phyloP scores from a whole-genome alignment of 116 monocot genomes.

The Posidonia oceanica region DNA sequence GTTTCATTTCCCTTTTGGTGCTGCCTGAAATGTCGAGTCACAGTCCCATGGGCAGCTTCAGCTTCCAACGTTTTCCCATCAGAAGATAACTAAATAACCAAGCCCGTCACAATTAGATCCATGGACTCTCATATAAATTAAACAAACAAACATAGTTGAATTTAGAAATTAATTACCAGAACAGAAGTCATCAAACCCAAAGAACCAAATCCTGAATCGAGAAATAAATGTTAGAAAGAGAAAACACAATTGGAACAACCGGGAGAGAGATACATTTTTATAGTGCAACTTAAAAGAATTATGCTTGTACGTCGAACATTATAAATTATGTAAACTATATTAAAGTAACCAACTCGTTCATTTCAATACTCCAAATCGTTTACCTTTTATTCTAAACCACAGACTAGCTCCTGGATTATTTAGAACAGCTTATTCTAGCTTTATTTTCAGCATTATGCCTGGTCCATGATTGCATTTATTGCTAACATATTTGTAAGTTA shows the following conservation, averaged over 20 bases:
- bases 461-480: too few relatives aligned
- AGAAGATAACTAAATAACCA: constrained; percentile 46
- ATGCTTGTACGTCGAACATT: too few relatives aligned
- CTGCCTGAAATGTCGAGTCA: constrained; percentile 74
- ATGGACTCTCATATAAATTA: not conserved
- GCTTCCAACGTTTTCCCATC: constrained; percentile 91
- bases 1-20: constrained; percentile 86
- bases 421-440: too few relatives aligned
- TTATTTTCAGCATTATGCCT: too few relatives aligned
- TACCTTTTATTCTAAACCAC: too few relatives aligned
- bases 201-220: constrained; percentile 78
- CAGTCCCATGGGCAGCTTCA: constrained; percentile 97
- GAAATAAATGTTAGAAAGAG: constrained; percentile 5
- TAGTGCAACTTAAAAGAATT: too few relatives aligned
- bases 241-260: not conserved
- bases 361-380: too few relatives aligned
- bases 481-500: too few relatives aligned
- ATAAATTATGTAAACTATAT: too few relatives aligned
- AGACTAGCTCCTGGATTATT: too few relatives aligned
- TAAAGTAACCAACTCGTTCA: too few relatives aligned
- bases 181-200: constrained; percentile 88
- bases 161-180: constrained; percentile 36
- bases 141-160: not conserved
- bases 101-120: not conserved
- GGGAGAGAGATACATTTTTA: too few relatives aligned